Evolutionary conservation across 768 basidiomycete species (phyloP).

Genomic region (Termitomyces sp.): DNA sequence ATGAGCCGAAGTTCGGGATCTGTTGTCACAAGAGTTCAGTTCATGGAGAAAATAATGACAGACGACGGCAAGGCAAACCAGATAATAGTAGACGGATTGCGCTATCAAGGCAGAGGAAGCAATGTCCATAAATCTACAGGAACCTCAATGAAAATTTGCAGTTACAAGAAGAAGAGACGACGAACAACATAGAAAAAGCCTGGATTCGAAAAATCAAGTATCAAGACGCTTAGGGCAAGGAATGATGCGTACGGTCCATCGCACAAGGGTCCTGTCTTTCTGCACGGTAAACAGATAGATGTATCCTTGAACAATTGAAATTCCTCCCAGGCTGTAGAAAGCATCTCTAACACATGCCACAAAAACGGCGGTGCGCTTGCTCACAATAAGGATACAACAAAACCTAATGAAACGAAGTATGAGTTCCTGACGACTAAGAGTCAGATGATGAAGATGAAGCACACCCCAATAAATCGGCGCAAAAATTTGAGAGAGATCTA

Average conservation of each 20-base stretch:
- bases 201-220: neutral
- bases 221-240: neutral
- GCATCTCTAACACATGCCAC: neutral
- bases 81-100: constrained; percentile 40
- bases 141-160: neutral
- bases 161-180: neutral
- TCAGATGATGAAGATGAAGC: neutral
- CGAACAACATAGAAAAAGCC: constrained; percentile 25
- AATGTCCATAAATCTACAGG: constrained; percentile 28
- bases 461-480: constrained; percentile 30
- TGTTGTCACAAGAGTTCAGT: constrained; percentile 9
- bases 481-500: constrained; percentile 22
- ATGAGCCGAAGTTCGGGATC: constrained; percentile 40
- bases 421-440: neutral
- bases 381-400: constrained; percentile 25
- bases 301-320: constrained; percentile 36
- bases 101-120: constrained; percentile 34
- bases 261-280: constrained; percentile 23
- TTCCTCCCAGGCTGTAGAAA: constrained; percentile 29
- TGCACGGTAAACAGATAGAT: constrained; percentile 29
- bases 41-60: neutral
- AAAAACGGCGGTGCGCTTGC: neutral
- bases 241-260: constrained; percentile 22
- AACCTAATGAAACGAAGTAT: constrained; percentile 14
- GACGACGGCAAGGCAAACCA: constrained; percentile 20